A percentile compares a stretch with the other conserved stretches of the same genome.
Conservation (phyloP, 495 filamentous ascomycete species). For the Penicillium bovifimosum region DNA sequence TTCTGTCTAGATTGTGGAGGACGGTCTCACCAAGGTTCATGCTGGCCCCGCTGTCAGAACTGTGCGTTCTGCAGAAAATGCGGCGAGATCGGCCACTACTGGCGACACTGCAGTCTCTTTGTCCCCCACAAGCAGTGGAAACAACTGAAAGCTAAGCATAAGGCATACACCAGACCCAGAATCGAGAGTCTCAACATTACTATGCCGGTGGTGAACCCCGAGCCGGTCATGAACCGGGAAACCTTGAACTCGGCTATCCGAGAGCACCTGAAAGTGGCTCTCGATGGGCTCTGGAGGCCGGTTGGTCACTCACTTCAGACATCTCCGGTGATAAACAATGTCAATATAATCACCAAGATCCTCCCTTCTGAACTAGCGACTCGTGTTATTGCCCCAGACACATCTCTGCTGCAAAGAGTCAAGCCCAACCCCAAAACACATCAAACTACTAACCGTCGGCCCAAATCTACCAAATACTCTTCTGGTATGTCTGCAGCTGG, state of each 20-base stretch:
- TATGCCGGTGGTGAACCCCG: background rate
- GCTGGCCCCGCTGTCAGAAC: background rate
- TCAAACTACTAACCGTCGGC: background rate
- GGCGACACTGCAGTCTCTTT: background rate
- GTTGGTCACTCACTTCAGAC: background rate
- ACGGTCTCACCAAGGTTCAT: background rate
- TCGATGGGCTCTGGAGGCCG: background rate
- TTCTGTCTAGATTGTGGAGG: background rate
- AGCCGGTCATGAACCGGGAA: background rate
- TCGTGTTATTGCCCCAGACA: background rate
- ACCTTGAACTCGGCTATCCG: background rate
- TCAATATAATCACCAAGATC: background rate
- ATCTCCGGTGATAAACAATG: background rate
- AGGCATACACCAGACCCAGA: fast-evolving
- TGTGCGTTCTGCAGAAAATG: background rate
- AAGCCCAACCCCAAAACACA: background rate
- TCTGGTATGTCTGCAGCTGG: background rate
- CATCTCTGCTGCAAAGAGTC: background rate
- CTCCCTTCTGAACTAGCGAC: fast-evolving
- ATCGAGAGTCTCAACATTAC: background rate
- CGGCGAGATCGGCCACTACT: background rate
- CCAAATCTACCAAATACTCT: background rate
- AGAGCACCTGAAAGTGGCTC: background rate
- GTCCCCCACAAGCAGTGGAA: background rate
- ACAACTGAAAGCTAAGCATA: no score